phyloP scores from a whole-genome alignment of 768 basidiomycete genomes.

The Tulasnella sp. region DNA sequence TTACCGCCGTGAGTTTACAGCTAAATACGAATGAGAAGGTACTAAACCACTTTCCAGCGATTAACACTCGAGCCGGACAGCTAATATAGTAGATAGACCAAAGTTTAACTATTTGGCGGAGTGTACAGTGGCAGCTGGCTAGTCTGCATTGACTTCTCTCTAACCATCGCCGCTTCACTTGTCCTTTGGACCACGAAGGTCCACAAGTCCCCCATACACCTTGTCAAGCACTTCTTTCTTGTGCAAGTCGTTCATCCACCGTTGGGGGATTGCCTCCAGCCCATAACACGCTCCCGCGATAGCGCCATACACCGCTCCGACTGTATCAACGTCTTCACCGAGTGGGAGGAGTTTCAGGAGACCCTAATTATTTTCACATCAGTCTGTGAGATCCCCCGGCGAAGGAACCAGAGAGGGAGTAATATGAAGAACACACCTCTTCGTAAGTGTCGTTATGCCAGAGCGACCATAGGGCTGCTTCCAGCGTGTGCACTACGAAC shows the following conservation, averaged over 20 bases:
- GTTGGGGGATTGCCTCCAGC: constrained; percentile 23
- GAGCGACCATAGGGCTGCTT: constrained; percentile 31
- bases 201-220: constrained; percentile 12
- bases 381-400: not conserved
- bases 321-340: constrained; percentile 31
- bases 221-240: constrained; percentile 20
- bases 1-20: too few species aligned
- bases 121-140: not conserved
- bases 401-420: too few species aligned
- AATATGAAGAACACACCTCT: constrained; percentile 21
- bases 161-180: not conserved
- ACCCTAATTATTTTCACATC: constrained; percentile 17
- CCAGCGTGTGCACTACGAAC: constrained; percentile 30
- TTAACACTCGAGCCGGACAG: too few species aligned
- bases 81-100: not conserved
- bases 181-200: not conserved
- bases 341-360: constrained; percentile 25
- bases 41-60: too few species aligned
- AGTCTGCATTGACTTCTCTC: not conserved
- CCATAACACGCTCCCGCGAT: constrained; percentile 30
- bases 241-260: constrained; percentile 29
- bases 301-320: constrained; percentile 30
- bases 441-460: constrained; percentile 29
- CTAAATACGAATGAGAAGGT: too few species aligned
- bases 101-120: not conserved